Percentiles rank a stretch among this genome's conserved stretches.
phyloP scores from a whole-genome alignment of 306 rosid species.

The Bauhinia variegata region DNA sequence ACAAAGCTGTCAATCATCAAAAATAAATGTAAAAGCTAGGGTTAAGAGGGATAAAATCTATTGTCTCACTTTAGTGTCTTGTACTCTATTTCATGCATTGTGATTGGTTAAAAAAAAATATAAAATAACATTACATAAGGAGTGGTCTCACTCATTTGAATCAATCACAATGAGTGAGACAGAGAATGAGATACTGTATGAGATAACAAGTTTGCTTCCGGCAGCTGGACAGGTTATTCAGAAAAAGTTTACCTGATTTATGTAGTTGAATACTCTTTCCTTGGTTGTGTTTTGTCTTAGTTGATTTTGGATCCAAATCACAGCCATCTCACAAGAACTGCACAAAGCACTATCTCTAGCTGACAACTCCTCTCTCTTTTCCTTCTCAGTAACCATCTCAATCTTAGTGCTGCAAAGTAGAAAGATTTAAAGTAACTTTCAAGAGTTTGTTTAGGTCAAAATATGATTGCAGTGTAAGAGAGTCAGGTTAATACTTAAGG shows the following conservation, averaged over 20 bases:
- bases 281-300: slow-evolving; percentile 61
- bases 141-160: too few species aligned
- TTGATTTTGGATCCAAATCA: slow-evolving; percentile 80
- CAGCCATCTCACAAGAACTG: slow-evolving; percentile 74
- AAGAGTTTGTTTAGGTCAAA: slow-evolving; percentile 25
- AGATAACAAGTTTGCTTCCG: too few species aligned
- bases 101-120: too few species aligned
- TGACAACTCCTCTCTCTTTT: slow-evolving; percentile 36
- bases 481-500: neutral
- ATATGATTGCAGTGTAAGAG: neutral
- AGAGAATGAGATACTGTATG: too few species aligned
- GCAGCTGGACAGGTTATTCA: slow-evolving; percentile 6
- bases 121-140: too few species aligned
- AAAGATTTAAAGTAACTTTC: slow-evolving; percentile 15
- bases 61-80: too few species aligned
- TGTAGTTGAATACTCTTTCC: slow-evolving; percentile 58
- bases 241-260: slow-evolving; percentile 57
- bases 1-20: slow-evolving; percentile 60
- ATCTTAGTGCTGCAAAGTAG: slow-evolving; percentile 56
- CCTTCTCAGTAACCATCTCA: slow-evolving; percentile 68
- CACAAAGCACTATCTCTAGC: slow-evolving; percentile 52
- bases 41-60: too few species aligned
- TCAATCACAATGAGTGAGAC: too few species aligned
- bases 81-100: too few species aligned
- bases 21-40: slow-evolving; percentile 18